Percentiles rank a stretch among this genome's conserved stretches.
Conservation (phyloP, 805 yeast species). For the Brettanomyces nanus region DNA sequence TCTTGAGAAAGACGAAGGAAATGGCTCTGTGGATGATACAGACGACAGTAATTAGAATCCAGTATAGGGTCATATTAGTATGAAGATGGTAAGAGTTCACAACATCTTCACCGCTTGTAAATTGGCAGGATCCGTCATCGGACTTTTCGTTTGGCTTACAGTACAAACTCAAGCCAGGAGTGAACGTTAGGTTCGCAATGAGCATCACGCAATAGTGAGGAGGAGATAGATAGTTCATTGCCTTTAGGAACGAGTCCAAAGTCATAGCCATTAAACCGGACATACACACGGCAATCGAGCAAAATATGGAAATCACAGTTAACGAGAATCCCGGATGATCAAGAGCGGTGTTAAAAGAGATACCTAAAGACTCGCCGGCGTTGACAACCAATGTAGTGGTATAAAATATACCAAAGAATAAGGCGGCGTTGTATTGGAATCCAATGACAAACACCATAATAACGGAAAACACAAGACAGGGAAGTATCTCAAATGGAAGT, state of each 20-base stretch:
- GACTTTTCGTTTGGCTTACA: slow-evolving; percentile 30
- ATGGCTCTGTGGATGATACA: slow-evolving; percentile 33
- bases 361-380: slow-evolving; percentile 82
- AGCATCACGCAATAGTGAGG: slow-evolving; percentile 61
- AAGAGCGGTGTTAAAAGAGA: slow-evolving; percentile 66
- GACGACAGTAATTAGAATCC: slow-evolving; percentile 32
- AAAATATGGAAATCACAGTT: slow-evolving; percentile 55
- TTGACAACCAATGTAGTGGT: slow-evolving; percentile 46
- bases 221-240: slow-evolving; percentile 71
- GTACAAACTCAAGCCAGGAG: slow-evolving; percentile 35
- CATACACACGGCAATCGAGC: slow-evolving; percentile 72
- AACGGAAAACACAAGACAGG: slow-evolving; percentile 49
- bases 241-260: slow-evolving; percentile 63
- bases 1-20: slow-evolving; percentile 24
- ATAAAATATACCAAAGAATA: slow-evolving; percentile 59
- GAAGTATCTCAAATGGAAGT: slow-evolving; percentile 57
- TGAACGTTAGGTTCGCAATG: slow-evolving; percentile 53
- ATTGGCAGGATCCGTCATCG: slow-evolving; percentile 34
- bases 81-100: slow-evolving; percentile 41
- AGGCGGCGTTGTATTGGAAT: slow-evolving; percentile 54
- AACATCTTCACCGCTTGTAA: slow-evolving; percentile 48
- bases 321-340: slow-evolving; percentile 75
- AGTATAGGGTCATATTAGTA: slow-evolving; percentile 28
- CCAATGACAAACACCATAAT: slow-evolving; percentile 67
- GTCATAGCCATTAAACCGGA: slow-evolving; percentile 75